Evolutionary conservation across 768 basidiomycete genomes (phyloP), one percentile per base, ranked within the genome.

Genomic region (Cyathus striatus): DNA sequence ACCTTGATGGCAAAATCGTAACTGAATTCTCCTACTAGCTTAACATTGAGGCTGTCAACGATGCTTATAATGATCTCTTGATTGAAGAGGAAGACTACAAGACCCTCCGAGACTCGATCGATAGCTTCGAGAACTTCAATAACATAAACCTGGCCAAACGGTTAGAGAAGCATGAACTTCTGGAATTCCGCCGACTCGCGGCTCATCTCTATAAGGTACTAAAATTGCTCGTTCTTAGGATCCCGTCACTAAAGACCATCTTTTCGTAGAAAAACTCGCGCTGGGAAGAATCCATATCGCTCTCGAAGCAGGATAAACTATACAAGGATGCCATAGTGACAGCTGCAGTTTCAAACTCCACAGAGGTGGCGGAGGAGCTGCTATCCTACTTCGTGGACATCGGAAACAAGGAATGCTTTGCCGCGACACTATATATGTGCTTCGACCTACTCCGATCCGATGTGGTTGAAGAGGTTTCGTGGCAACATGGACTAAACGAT

Each of bases 31-130:
- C n/a, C n/a, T n/a, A n/a, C 3, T 61, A 95, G 84, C 76, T 95
- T 58, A 97, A 99, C 63, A 80, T 98, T 36, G 90, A 94, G 58
- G 90, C 94, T 13, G 91, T 99, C 57, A 99, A 99, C 57, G 93
- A 96, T 51, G 94, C 95, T 6, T 97, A 96, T 70, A 97, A 98
- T 55, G 89, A 92, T 56, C 72, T 99, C n/a, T 75, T 98, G 33
- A 98, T 99, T 46, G 96, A 99, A 62, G 96, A 99, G 62, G 96
- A 99, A 65, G 95, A 99, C 60, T 91, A 94, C 73, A 92, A 95
- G 64, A 97, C 95, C 0, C 78, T 99, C 6, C 88, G 95, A 6
- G 96, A 96, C 62, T 94, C 91, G 7, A 94, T 98, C 41, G 95
- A 98, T 66, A 93, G 93, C 61, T 94, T 96, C 58, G 93, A 97